Percentiles rank a stretch among this genome's conserved stretches.
Evolutionary conservation across 2,329 filamentous ascomycete species (phyloP).

Genomic region (Juglanconis oblonga): DNA sequence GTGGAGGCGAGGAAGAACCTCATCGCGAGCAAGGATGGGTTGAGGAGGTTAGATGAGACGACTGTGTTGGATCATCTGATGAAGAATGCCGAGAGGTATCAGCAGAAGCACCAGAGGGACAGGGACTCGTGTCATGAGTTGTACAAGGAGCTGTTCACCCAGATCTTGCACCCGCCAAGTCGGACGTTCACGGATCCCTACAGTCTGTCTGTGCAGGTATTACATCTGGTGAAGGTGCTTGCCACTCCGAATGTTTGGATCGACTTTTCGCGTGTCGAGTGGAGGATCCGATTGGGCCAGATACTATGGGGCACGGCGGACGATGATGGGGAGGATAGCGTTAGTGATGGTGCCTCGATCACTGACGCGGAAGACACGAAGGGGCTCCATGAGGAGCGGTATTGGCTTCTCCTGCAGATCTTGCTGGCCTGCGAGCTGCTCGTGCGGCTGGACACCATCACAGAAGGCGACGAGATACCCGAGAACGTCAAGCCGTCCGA

Average conservation of each 20-base stretch:
- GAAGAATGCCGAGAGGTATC: conserved; percentile 54
- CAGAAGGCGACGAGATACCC: conserved; percentile 56
- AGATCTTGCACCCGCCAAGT: conserved; percentile 56
- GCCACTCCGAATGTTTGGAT: conserved; percentile 67
- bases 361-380: conserved; percentile 45
- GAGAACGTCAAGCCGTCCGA: conserved; percentile 53
- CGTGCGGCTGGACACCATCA: conserved; percentile 61
- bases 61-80: conserved; percentile 58
- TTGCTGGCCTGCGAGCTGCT: conserved; percentile 64
- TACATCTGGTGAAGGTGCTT: conserved; percentile 64
- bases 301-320: conserved; percentile 61
- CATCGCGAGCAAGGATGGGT: conserved; percentile 48
- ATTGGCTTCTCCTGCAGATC: conserved; percentile 66
- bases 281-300: conserved; percentile 70
- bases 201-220: conserved; percentile 67
- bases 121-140: conserved; percentile 51
- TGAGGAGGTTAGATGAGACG: conserved; percentile 56
- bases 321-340: conserved; percentile 51
- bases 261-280: conserved; percentile 72
- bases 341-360: conserved; percentile 51
- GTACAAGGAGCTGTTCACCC: conserved; percentile 61
- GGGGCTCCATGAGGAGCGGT: conserved; percentile 59
- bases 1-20: conserved; percentile 57
- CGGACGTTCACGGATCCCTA: conserved; percentile 55
- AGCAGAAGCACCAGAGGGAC: conserved; percentile 49